Evolutionary conservation across 768 basidiomycete genomes (phyloP).

Genomic region (Podaxis carcinomalis): DNA sequence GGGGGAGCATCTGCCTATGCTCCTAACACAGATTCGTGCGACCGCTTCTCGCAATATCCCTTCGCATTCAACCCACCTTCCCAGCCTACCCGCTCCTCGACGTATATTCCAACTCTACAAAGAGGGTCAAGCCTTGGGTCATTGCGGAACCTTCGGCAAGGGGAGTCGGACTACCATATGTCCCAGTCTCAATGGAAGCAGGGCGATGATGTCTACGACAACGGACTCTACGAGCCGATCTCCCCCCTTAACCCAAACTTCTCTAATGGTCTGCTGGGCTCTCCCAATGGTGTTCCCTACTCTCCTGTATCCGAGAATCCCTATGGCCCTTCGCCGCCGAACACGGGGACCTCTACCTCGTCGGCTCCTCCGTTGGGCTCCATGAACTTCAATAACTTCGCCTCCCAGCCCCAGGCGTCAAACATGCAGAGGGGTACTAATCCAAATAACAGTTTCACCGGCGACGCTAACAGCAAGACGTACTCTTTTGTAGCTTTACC

Average conservation of each 20-base stretch:
- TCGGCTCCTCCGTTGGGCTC: conserved; percentile 37
- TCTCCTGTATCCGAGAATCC: conserved; percentile 43
- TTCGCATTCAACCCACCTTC: conserved; percentile 33
- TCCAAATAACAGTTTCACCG: conserved; percentile 24
- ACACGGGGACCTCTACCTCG: conserved; percentile 53
- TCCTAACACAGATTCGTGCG: conserved; percentile 25
- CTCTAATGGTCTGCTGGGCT: conserved; percentile 33
- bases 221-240: conserved; percentile 41
- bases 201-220: conserved; percentile 28
- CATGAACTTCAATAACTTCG: conserved; percentile 18
- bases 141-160: conserved; percentile 36
- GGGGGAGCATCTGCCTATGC: conserved; percentile 35
- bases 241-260: conserved; percentile 56
- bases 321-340: conserved; percentile 60
- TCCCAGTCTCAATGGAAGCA: conserved; percentile 35
- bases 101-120: conserved; percentile 40
- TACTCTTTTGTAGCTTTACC: conserved; percentile 82
- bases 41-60: conserved; percentile 30
- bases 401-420: conserved; percentile 25
- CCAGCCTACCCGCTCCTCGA: conserved; percentile 28
- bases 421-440: conserved; percentile 26
- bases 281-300: conserved; percentile 37
- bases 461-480: conserved; percentile 53
- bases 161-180: conserved; percentile 32
- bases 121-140: conserved; percentile 43